Conservation (phyloP, 495 filamentous ascomycete species). For the Jackrogersella multiformis region DNA sequence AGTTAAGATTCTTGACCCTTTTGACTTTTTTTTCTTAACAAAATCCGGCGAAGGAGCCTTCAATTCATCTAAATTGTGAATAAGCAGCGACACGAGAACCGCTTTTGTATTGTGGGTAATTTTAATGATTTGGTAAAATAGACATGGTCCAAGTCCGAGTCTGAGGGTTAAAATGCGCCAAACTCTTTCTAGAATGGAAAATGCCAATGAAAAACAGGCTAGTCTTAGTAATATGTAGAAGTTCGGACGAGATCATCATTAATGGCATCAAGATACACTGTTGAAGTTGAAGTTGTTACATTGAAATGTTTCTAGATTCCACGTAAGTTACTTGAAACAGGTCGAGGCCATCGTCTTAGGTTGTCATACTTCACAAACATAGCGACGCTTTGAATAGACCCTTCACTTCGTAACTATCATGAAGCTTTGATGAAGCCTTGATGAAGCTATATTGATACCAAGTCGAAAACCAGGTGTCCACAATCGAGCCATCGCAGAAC, state of each 20-base stretch:
- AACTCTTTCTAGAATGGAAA: neutral
- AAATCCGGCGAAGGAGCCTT: slow-evolving; percentile 11
- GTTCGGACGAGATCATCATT: neutral
- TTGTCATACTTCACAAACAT: neutral
- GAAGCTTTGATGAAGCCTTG: no score
- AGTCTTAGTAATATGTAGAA: neutral
- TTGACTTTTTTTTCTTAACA: no score
- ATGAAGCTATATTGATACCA: slow-evolving; percentile 8
- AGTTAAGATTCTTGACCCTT: no score
- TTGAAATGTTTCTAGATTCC: slow-evolving; percentile 26
- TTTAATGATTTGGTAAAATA: neutral
- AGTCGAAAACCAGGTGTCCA: neutral
- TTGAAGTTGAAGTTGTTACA: slow-evolving; percentile 3
- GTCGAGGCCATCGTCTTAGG: neutral
- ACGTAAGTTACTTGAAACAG: slow-evolving; percentile 20
- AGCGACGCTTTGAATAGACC: neutral
- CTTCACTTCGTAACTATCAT: neutral
- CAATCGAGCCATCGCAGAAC: neutral
- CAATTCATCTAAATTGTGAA: slow-evolving; percentile 1
- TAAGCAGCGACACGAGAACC: slow-evolving; percentile 10
- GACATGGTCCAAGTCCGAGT: slow-evolving; percentile 7
- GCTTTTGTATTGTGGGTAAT: neutral
- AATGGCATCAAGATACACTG: neutral
- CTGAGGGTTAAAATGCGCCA: slow-evolving; percentile 8
- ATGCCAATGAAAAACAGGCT: neutral